A percentile compares a stretch with the other conserved stretches of the same genome.
Conservation (phyloP, 139 green algal genomes). For the Gonium pectorale region DNA sequence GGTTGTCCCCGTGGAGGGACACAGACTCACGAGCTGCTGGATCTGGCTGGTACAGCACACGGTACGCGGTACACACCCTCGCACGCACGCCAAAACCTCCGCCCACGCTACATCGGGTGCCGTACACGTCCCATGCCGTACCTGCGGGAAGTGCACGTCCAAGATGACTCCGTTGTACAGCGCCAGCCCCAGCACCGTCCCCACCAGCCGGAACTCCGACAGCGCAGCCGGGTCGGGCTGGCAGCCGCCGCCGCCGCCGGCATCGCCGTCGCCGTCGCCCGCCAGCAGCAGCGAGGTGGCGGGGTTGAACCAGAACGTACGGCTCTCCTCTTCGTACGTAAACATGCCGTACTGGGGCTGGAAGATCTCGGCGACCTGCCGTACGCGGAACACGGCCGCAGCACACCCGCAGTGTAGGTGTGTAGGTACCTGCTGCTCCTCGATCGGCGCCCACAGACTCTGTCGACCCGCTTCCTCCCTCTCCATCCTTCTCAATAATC, state of each 20-base stretch:
- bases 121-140: conserved; percentile 1
- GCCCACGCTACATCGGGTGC: too few species aligned
- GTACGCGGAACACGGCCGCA: too few species aligned
- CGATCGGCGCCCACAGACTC: too few species aligned
- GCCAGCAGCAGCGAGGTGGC: not conserved
- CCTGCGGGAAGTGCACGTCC: conserved; percentile 80
- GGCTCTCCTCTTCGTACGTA: conserved; percentile 72
- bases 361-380: conserved; percentile 64
- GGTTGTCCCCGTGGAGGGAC: too few species aligned
- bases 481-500: too few species aligned
- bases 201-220: conserved; percentile 70
- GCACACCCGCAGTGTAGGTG: too few species aligned
- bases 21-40: too few species aligned
- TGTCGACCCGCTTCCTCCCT: too few species aligned
- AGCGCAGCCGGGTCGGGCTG: not conserved
- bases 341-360: conserved; percentile 89
- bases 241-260: not conserved
- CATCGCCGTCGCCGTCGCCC: not conserved
- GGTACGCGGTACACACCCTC: too few species aligned
- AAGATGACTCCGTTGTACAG: conserved; percentile 90
- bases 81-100: too few species aligned
- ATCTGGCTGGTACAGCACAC: too few species aligned
- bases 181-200: conserved; percentile 79
- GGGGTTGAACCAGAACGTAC: conserved; percentile 67
- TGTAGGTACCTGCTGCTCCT: too few species aligned